phyloP scores from a whole-genome alignment of 1,284 basidiomycete genomes.

The Ustilago hordei region DNA sequence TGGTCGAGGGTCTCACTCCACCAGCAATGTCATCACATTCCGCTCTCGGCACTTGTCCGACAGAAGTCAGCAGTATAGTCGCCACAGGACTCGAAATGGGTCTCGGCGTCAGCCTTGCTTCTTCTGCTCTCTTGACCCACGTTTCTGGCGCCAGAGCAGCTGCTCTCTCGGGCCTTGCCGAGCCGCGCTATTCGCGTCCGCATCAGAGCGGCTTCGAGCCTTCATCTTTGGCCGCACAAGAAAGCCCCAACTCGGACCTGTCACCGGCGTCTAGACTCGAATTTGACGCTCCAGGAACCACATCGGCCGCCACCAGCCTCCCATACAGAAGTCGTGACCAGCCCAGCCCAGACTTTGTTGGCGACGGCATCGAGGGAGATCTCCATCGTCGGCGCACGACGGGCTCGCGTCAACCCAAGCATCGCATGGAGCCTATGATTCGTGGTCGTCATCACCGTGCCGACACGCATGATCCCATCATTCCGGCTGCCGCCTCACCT shows the following conservation, averaged over 20 bases:
- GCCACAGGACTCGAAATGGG: conserved; percentile 60
- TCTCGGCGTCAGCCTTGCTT: conserved; percentile 52
- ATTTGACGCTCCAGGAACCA: conserved; percentile 23
- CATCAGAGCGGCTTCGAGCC: conserved; percentile 22
- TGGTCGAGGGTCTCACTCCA: conserved; percentile 48
- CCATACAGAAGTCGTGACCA: conserved; percentile 29
- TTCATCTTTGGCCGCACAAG: neutral
- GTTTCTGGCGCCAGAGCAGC: conserved; percentile 28
- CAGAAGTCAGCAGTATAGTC: conserved; percentile 54
- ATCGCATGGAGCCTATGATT: conserved; percentile 31
- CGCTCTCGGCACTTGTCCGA: conserved; percentile 30
- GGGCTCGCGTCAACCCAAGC: conserved; percentile 29
- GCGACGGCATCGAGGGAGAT: conserved; percentile 31
- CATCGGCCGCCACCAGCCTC: conserved; percentile 21
- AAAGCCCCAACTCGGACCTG: neutral
- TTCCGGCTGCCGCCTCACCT: conserved; percentile 22
- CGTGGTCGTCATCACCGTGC: conserved; percentile 48
- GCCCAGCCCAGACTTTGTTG: conserved; percentile 18
- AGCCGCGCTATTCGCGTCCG: conserved; percentile 46
- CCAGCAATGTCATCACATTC: conserved; percentile 30
- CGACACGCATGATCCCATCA: conserved; percentile 50
- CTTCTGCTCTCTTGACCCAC: conserved; percentile 48
- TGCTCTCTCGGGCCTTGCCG: conserved; percentile 42
- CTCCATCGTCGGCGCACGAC: conserved; percentile 46
- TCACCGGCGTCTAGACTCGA: conserved; percentile 15